A percentile compares a stretch with the other conserved stretches of the same genome.
These are phyloP conservation scores for Plasmopara halstedii DNA, from an alignment of 352 stramenopile species.

Conservation along the genomic window DNA sequence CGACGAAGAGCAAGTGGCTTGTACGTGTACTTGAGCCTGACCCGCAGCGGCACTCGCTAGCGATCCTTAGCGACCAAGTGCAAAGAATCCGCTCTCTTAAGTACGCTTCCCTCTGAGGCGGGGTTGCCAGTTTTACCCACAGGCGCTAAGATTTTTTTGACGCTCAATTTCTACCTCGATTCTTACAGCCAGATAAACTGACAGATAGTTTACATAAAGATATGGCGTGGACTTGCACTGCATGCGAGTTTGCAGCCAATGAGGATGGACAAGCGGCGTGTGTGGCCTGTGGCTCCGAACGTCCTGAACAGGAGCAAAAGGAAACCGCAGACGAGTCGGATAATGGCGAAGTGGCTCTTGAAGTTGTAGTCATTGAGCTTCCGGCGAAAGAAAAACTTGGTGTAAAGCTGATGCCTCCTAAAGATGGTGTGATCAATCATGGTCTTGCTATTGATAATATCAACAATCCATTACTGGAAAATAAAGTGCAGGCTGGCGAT, in stretches of 20 bases:
- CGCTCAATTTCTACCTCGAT: slow-evolving; percentile 1
- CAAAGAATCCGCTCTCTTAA: slow-evolving; percentile 6
- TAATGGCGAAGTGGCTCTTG: slow-evolving; percentile 9
- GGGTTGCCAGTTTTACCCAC: too few relatives aligned
- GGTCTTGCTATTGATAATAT: slow-evolving; percentile 84
- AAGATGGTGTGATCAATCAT: slow-evolving; percentile 72
- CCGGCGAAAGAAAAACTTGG: slow-evolving; percentile 80
- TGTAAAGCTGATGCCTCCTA: slow-evolving; percentile 80
- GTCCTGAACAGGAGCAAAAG: slow-evolving; percentile 21
- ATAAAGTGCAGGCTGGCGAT: slow-evolving; percentile 76
- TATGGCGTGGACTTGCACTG: slow-evolving; percentile 58
- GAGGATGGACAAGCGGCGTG: slow-evolving; percentile 50
- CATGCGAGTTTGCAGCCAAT: slow-evolving; percentile 57
- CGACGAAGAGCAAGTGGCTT: slow-evolving; percentile 8
- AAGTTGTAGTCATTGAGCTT: slow-evolving; percentile 72
- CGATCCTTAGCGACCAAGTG: slow-evolving; percentile 4
- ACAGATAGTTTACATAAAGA: background rate
- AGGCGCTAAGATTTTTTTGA: too few relatives aligned
- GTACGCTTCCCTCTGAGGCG: too few relatives aligned
- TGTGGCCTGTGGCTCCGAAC: slow-evolving; percentile 51
- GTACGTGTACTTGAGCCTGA: slow-evolving; percentile 1
- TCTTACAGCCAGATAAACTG: slow-evolving; percentile 1
- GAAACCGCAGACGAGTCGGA: slow-evolving; percentile 3
- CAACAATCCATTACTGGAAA: slow-evolving; percentile 76
- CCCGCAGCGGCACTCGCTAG: slow-evolving; percentile 2